Conservation (phyloP, 352 stramenopile genomes). For the Saprolegnia parasitica region DNA sequence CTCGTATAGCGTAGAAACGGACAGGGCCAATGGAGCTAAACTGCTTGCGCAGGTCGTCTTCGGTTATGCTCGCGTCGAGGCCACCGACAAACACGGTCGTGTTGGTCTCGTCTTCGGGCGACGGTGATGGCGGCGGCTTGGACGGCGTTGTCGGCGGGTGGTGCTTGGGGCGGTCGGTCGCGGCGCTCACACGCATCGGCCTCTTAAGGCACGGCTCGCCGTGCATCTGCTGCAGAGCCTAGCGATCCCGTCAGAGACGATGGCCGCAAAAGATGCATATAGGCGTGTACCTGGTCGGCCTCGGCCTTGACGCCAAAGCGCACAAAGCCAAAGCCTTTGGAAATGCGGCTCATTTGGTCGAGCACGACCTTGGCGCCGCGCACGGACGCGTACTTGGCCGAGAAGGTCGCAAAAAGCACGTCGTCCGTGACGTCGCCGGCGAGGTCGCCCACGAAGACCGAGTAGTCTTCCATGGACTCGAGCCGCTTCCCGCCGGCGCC, state of each 20-base stretch:
- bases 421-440: constrained; percentile 87
- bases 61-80: constrained; percentile 69
- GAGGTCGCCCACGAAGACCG: constrained; percentile 90
- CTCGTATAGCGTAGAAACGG: too few relatives aligned
- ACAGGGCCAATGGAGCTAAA: constrained; percentile 79
- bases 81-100: constrained; percentile 91
- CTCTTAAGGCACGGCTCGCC: constrained; percentile 83
- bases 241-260: neutral
- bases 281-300: constrained; percentile 39
- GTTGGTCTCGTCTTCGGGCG: constrained; percentile 65
- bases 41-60: constrained; percentile 77
- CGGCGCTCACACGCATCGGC: constrained; percentile 86
- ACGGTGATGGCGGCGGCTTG: constrained; percentile 23
- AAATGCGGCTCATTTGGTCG: constrained; percentile 82
- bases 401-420: constrained; percentile 81
- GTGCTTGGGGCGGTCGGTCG: constrained; percentile 76
- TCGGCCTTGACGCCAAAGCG: constrained; percentile 86
- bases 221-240: constrained; percentile 87
- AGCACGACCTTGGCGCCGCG: constrained; percentile 85
- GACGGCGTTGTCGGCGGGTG: constrained; percentile 33
- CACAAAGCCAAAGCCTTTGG: constrained; percentile 91
- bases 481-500: constrained; percentile 80
- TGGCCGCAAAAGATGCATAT: neutral
- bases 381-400: constrained; percentile 68
- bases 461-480: constrained; percentile 79